A percentile compares a stretch with the other conserved stretches of the same genome.
These are phyloP conservation scores for Wilcoxina mikolae DNA, from an alignment of 495 filamentous ascomycete genomes.

Conservation along the genomic window DNA sequence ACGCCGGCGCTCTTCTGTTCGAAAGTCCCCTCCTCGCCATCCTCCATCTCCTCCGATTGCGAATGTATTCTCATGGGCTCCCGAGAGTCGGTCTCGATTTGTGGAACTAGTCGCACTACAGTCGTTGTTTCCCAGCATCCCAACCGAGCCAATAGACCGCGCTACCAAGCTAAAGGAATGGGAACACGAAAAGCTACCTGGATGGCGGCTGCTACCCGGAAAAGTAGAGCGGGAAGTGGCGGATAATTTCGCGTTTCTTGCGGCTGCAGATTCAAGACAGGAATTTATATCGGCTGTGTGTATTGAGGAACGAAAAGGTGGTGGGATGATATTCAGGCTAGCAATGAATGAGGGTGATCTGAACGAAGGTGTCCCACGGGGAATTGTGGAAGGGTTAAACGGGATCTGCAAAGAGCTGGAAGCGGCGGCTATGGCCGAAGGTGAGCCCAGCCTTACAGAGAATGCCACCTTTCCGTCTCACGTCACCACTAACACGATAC, in stretches of 20 bases:
- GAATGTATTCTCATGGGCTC: constrained; percentile 25
- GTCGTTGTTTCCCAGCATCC: constrained; percentile 14
- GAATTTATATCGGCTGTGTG: constrained; percentile 24
- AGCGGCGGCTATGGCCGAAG: constrained; percentile 14
- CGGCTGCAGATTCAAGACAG: constrained; percentile 15
- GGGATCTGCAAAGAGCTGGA: constrained; percentile 16
- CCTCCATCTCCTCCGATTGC: background rate
- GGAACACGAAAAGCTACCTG: constrained; percentile 3
- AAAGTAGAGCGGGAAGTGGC: constrained; percentile 24
- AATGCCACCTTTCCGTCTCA: background rate
- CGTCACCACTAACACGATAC: background rate
- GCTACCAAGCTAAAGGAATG: constrained; percentile 3
- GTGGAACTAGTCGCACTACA: constrained; percentile 25
- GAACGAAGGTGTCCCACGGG: constrained; percentile 23
- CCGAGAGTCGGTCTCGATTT: constrained; percentile 17
- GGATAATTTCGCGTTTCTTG: constrained; percentile 28
- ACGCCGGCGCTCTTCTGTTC: background rate
- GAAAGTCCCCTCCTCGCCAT: background rate
- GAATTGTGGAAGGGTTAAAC: constrained; percentile 22
- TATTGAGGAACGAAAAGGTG: constrained; percentile 20
- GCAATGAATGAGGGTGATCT: constrained; percentile 28
- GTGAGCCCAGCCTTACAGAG: constrained; percentile 8
- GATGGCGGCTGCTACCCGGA: constrained; percentile 13
- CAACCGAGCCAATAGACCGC: background rate
- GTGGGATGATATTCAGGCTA: constrained; percentile 18